phyloP scores from a whole-genome alignment of 352 stramenopile species.

The Globisporangium irregulare region DNA sequence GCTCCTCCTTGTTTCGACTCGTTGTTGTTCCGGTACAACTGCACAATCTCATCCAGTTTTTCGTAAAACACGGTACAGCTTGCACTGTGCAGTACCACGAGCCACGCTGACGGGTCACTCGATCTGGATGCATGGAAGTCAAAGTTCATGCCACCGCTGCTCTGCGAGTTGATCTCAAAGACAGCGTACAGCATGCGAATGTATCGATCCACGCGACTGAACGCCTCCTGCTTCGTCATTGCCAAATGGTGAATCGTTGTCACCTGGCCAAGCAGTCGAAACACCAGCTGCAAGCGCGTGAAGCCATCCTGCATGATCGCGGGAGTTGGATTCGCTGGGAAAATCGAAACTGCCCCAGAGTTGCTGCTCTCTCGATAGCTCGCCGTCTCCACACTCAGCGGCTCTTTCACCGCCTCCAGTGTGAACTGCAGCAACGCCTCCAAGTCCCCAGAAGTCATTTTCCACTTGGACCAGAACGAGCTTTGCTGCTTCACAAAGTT shows the following conservation, averaged over 20 bases:
- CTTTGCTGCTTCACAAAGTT: slow-evolving; percentile 86
- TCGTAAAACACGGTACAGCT: slow-evolving; percentile 77
- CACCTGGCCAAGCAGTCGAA: slow-evolving; percentile 59
- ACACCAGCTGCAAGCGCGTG: slow-evolving; percentile 59
- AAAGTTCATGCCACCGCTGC: slow-evolving; percentile 1
- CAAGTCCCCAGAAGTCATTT: slow-evolving; percentile 53
- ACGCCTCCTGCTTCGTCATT: slow-evolving; percentile 40
- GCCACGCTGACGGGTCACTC: slow-evolving; percentile 59
- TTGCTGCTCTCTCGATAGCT: slow-evolving; percentile 3
- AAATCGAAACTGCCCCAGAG: slow-evolving; percentile 18
- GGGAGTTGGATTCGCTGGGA: slow-evolving; percentile 41
- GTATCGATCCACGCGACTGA: slow-evolving; percentile 53
- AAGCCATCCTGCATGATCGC: slow-evolving; percentile 79
- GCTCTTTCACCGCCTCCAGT: slow-evolving; percentile 56
- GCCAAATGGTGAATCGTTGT: slow-evolving; percentile 58
- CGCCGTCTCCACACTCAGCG: slow-evolving; percentile 25
- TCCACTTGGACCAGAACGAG: slow-evolving; percentile 71
- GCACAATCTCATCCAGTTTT: slow-evolving; percentile 79
- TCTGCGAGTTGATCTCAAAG: slow-evolving; percentile 40
- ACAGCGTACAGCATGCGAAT: slow-evolving; percentile 48
- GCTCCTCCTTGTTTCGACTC: slow-evolving; percentile 11
- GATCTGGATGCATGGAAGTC: background rate
- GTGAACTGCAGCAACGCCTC: slow-evolving; percentile 56
- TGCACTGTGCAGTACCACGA: slow-evolving; percentile 66
- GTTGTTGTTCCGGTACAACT: slow-evolving; percentile 50